These are phyloP conservation scores for Teunomyces pallodes DNA, from an alignment of 805 yeast genomes.

Conservation along the genomic window DNA sequence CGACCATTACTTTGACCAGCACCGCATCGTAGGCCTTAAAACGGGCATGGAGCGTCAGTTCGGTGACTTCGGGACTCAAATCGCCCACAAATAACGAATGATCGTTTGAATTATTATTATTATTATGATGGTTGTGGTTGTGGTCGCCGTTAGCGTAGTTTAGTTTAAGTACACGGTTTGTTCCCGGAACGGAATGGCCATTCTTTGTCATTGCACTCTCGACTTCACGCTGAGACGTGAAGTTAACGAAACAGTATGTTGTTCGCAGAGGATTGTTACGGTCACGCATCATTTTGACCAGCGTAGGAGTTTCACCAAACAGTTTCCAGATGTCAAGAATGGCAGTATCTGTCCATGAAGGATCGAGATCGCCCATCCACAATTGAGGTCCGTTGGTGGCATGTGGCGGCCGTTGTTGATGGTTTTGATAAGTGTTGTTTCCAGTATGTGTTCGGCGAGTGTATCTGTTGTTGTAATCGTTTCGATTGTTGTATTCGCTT, in stretches of 20 bases:
- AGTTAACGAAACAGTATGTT: constrained; percentile 75
- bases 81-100: constrained; percentile 85
- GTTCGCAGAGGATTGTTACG: constrained; percentile 43
- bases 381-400: constrained; percentile 26
- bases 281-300: constrained; percentile 72
- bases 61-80: constrained; percentile 70
- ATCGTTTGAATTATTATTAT: constrained; percentile 27
- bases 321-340: constrained; percentile 68
- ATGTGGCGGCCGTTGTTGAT: not conserved
- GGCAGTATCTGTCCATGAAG: constrained; percentile 72
- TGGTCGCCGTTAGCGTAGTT: constrained; percentile 73
- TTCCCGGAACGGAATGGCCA: constrained; percentile 70
- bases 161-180: constrained; percentile 58
- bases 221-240: constrained; percentile 59
- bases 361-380: constrained; percentile 93
- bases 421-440: not conserved
- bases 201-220: constrained; percentile 63
- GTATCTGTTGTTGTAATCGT: not conserved
- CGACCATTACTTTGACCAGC: constrained; percentile 76
- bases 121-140: not conserved
- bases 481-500: not conserved
- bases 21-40: constrained; percentile 68
- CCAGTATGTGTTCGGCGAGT: constrained; percentile 22
- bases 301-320: constrained; percentile 58
- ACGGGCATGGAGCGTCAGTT: constrained; percentile 57